A percentile compares a stretch with the other conserved stretches of the same genome.
Conservation (phyloP, 208 protist species). For the Crithidia acanthocephali region DNA sequence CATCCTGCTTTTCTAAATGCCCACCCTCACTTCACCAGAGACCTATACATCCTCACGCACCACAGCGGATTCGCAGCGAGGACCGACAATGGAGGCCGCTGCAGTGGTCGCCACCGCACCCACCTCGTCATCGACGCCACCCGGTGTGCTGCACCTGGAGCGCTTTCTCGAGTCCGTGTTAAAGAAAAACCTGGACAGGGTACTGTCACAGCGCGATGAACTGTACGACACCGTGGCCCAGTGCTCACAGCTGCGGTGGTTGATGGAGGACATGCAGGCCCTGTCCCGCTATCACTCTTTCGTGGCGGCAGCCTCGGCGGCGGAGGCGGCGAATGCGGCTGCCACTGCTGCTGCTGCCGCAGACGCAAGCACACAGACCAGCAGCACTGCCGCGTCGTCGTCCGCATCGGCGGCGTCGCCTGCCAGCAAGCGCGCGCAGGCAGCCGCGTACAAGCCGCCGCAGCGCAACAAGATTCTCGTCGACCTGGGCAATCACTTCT, state of each 20-base stretch:
- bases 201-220: slow-evolving; percentile 59
- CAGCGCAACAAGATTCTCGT: slow-evolving; percentile 72
- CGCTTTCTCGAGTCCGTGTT: slow-evolving; percentile 70
- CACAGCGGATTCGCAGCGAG: background rate
- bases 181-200: slow-evolving; percentile 47
- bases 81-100: background rate
- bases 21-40: no score
- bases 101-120: background rate
- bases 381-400: background rate
- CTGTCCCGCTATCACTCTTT: slow-evolving; percentile 54
- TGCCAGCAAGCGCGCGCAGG: slow-evolving; percentile 24
- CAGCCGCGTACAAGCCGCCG: slow-evolving; percentile 20
- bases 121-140: slow-evolving; percentile 16
- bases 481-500: slow-evolving; percentile 82
- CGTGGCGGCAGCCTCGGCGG: slow-evolving; percentile 30
- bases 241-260: slow-evolving; percentile 66
- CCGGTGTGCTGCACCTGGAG: slow-evolving; percentile 64
- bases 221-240: slow-evolving; percentile 58
- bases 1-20: no score
- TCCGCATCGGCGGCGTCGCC: background rate
- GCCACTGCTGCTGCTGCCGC: background rate
- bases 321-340: slow-evolving; percentile 1
- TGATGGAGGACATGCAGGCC: slow-evolving; percentile 72
- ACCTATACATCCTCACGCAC: no score
- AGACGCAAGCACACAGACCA: background rate